These are phyloP conservation scores for Penicillium sp. DNA, from an alignment of 2,329 filamentous ascomycete species.

Conservation along the genomic window DNA sequence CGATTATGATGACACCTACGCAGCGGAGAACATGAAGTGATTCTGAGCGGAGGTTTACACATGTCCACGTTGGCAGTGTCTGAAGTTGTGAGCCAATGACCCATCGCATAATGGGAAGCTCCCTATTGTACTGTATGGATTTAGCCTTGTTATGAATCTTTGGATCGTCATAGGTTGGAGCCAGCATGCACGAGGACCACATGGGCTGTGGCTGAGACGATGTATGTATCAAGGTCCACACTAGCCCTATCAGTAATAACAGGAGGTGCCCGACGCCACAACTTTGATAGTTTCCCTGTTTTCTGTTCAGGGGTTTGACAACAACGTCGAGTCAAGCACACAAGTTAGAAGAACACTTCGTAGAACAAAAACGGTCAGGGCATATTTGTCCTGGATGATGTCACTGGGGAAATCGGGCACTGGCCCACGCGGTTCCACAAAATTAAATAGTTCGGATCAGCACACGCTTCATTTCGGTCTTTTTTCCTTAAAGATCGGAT, in stretches of 20 bases:
- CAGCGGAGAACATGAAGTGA: not conserved
- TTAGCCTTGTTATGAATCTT: not conserved
- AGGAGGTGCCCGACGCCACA: not conserved
- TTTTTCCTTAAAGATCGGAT: not conserved
- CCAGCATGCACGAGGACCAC: slow-evolving; percentile 15
- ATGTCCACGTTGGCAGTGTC: not conserved
- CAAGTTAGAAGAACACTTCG: not conserved
- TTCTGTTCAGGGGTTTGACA: not conserved
- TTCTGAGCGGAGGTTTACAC: slow-evolving; percentile 5
- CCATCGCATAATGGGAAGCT: slow-evolving; percentile 1
- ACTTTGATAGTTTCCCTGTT: not conserved
- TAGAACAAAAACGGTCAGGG: slow-evolving; percentile 4
- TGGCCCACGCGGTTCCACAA: slow-evolving; percentile 14
- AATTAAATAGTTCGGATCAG: slow-evolving; percentile 14
- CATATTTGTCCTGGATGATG: slow-evolving; percentile 13
- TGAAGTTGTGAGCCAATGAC: slow-evolving; percentile 9
- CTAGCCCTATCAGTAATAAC: slow-evolving; percentile 25
- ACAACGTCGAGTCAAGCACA: not conserved
- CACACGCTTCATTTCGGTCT: slow-evolving; percentile 12
- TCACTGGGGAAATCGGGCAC: slow-evolving; percentile 25
- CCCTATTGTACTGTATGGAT: not conserved
- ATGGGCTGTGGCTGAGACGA: slow-evolving; percentile 26
- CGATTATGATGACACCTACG: slow-evolving; percentile 4
- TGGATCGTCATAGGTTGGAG: not conserved
- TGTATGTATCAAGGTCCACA: slow-evolving; percentile 20